Conservation (phyloP, 768 basidiomycete genomes). For the Tephrocybe sp. region DNA sequence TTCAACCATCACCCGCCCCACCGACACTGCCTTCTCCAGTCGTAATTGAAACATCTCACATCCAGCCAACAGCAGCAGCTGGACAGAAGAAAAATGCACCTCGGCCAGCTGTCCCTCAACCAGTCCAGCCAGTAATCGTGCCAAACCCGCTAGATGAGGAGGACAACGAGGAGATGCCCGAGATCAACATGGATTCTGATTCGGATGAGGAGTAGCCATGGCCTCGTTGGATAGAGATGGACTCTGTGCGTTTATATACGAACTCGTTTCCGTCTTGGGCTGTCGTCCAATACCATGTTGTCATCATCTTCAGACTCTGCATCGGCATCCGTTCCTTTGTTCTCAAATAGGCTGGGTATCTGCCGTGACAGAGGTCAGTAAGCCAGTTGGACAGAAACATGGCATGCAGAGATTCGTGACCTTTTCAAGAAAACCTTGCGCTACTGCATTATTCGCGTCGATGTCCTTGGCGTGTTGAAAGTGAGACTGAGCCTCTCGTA, state of each 20-base stretch:
- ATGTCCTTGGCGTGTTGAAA: constrained; percentile 60
- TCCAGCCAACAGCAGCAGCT: not conserved
- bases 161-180: constrained; percentile 67
- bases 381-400: not conserved
- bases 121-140: not conserved
- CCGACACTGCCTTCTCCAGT: not conserved
- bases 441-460: constrained; percentile 55
- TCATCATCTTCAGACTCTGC: constrained; percentile 35
- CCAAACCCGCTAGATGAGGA: constrained; percentile 24
- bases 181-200: constrained; percentile 77
- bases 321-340: constrained; percentile 7
- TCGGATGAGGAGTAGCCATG: constrained; percentile 51
- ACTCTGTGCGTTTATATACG: constrained; percentile 19
- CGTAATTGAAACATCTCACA: not conserved
- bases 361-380: not conserved
- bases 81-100: not conserved
- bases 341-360: constrained; percentile 11
- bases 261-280: constrained; percentile 32
- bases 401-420: constrained; percentile 24
- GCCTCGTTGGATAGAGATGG: not conserved
- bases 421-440: constrained; percentile 51
- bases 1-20: not conserved
- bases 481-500: constrained; percentile 60
- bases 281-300: constrained; percentile 22
- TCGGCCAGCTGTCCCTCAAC: not conserved